Conservation (phyloP, 768 basidiomycete genomes). For the Kwoniella mangroviensis region DNA sequence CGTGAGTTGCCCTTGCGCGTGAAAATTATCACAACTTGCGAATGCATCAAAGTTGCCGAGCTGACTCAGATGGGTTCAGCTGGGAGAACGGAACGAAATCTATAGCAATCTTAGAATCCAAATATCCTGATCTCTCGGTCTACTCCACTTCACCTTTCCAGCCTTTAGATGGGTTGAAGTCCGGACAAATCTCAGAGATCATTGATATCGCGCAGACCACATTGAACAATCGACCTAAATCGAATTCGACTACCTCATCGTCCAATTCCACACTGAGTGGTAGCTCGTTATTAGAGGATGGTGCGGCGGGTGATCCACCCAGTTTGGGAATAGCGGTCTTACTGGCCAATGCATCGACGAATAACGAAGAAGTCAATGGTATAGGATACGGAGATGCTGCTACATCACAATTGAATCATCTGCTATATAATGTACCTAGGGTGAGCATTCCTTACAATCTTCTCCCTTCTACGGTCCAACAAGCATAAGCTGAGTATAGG, state of each 20-base stretch:
- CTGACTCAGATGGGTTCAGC: constrained; percentile 15
- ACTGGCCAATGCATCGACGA: constrained; percentile 40
- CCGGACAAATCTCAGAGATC: constrained; percentile 38
- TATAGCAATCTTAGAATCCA: constrained; percentile 50
- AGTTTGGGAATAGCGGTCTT: constrained; percentile 51
- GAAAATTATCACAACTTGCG: no score
- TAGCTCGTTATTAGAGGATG: constrained; percentile 45
- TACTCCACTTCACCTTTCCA: constrained; percentile 43
- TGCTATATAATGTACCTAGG: constrained; percentile 52
- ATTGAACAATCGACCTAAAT: constrained; percentile 45
- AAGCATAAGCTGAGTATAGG: not conserved
- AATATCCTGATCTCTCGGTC: constrained; percentile 48
- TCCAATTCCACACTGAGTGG: constrained; percentile 22
- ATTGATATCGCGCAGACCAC: constrained; percentile 49
- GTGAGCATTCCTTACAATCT: constrained; percentile 28
- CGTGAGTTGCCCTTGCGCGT: constrained; percentile 29
- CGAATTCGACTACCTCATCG: constrained; percentile 1
- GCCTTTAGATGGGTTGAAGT: constrained; percentile 20
- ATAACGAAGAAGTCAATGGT: constrained; percentile 42
- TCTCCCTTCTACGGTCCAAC: not conserved
- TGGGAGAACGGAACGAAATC: constrained; percentile 56
- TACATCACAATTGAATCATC: constrained; percentile 44
- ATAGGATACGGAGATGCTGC: constrained; percentile 53
- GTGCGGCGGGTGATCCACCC: constrained; percentile 55
- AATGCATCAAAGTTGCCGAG: no score